phyloP scores from a whole-genome alignment of 371 early-diverging fungal species.

The Haplosporangium sp. region DNA sequence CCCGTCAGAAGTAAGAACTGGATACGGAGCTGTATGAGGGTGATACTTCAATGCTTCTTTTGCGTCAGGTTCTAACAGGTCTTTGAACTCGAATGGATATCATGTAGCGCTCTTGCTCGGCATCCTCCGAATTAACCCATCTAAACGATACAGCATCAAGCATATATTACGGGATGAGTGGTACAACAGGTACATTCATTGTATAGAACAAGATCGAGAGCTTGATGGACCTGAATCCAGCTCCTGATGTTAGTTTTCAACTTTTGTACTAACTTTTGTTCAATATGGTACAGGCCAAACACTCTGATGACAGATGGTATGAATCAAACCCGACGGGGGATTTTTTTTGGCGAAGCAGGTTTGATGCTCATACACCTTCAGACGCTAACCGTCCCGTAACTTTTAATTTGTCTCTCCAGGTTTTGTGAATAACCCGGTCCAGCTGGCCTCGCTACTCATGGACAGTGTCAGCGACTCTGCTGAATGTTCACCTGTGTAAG shows the following conservation, averaged over 20 bases:
- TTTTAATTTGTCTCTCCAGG: conserved; percentile 21
- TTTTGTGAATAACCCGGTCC: conserved; percentile 62
- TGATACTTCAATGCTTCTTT: background rate
- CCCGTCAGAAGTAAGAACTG: conserved; percentile 53
- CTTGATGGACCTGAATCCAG: too few relatives aligned
- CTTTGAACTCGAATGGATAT: background rate
- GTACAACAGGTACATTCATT: conserved; percentile 34
- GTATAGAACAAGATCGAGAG: too few relatives aligned
- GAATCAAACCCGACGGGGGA: too few relatives aligned
- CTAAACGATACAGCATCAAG: conserved; percentile 38
- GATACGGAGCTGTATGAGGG: background rate
- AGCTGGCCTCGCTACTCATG: conserved; percentile 62
- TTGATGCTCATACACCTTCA: background rate
- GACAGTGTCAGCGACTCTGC: conserved; percentile 48
- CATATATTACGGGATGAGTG: conserved; percentile 43
- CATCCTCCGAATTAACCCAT: conserved; percentile 43
- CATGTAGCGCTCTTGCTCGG: conserved; percentile 30
- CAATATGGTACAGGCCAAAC: conserved; percentile 16
- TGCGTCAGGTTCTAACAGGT: background rate
- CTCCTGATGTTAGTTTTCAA: background rate
- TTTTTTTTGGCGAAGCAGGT: too few relatives aligned
- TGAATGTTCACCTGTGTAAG: conserved; percentile 39
- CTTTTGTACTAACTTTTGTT: background rate
- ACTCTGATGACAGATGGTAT: conserved; percentile 32
- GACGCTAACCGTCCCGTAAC: background rate